These are phyloP conservation scores for Termitomyces sp. DNA, from an alignment of 1,284 basidiomycete species.

Conservation along the genomic window DNA sequence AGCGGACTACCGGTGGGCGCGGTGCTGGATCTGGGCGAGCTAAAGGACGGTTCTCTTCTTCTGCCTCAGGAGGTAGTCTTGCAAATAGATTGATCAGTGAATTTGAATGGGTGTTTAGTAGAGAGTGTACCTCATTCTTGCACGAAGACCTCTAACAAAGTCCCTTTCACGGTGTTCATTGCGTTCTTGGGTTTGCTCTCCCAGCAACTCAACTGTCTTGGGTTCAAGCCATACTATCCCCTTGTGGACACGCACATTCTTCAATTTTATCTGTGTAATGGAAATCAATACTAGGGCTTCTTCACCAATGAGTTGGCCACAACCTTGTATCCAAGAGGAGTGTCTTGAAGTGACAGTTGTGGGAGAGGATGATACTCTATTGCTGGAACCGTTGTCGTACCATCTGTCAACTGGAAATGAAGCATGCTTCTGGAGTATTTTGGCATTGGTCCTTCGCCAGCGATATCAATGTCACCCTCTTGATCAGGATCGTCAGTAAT, in stretches of 20 bases:
- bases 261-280: slow-evolving; percentile 53
- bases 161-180: slow-evolving; percentile 46
- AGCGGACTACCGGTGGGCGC: slow-evolving; percentile 22
- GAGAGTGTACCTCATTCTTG: slow-evolving; percentile 53
- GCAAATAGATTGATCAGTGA: neutral
- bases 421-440: slow-evolving; percentile 71
- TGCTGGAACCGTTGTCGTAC: slow-evolving; percentile 52
- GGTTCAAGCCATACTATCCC: slow-evolving; percentile 71
- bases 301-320: slow-evolving; percentile 3
- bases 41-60: slow-evolving; percentile 9
- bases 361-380: slow-evolving; percentile 64
- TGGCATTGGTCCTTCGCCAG: slow-evolving; percentile 63
- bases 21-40: slow-evolving; percentile 4
- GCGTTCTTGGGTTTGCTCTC: slow-evolving; percentile 54
- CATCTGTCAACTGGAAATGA: slow-evolving; percentile 63
- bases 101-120: neutral
- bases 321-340: slow-evolving; percentile 72
- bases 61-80: slow-evolving; percentile 26
- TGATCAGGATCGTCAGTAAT: slow-evolving; percentile 46
- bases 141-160: slow-evolving; percentile 52
- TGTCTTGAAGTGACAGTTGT: slow-evolving; percentile 57
- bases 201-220: slow-evolving; percentile 50
- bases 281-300: neutral
- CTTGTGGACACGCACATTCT: slow-evolving; percentile 53
- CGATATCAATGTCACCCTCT: slow-evolving; percentile 50